Base-by-base conservation (phyloP, 2,329 filamentous ascomycete genomes). In the Orbilia quercus region DNA sequence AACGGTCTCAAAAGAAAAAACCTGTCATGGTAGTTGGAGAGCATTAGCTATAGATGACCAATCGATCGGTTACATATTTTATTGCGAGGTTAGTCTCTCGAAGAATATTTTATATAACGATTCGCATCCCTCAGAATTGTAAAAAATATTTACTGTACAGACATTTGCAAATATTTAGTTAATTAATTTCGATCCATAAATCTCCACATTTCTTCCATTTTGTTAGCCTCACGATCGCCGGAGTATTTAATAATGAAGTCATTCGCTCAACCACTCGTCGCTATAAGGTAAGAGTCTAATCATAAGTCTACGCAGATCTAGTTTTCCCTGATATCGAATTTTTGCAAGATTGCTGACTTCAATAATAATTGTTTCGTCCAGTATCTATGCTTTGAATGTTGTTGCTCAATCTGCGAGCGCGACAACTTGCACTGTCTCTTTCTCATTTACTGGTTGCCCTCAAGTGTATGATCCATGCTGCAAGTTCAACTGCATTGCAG, bases 401-500 rank as follows among this genome's bases (percentile, higher is more conserved):
- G 36, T 51, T 4, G 51, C 53, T 40, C 60, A 55, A 16, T 48
- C 60, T 2, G 25, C 62, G 9, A 42, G 20, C 2, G 25, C 62
- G 9, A 42, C 31, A 14, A 59, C 31, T 38, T 66, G 62, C 44
- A 58, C 51, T 20, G 9, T 31, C 9, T 31, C 28, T 31, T 31
- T 31, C 28, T 31, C 28, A 5, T 9, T 31, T 9, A 58, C 51
- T 20, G 60, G 60, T 2, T 65, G 60, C 38, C 60, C 60, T 7
- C 18, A 36, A 9, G 42, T 57, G 28, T 65, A 57, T 16, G 60
- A 65, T 14, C 42, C 60, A n/a, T 65, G 60, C 60, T 65, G 60
- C 42, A 47, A 54, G n/a, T 65, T 65, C 51, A 65, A 50, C 42
- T 65, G 51, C 14, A 65, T 57, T 16, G 40, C 60, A 22, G 50